Base-by-base conservation (phyloP, 2,329 filamentous ascomycete genomes). In the Phialophora expanda region DNA sequence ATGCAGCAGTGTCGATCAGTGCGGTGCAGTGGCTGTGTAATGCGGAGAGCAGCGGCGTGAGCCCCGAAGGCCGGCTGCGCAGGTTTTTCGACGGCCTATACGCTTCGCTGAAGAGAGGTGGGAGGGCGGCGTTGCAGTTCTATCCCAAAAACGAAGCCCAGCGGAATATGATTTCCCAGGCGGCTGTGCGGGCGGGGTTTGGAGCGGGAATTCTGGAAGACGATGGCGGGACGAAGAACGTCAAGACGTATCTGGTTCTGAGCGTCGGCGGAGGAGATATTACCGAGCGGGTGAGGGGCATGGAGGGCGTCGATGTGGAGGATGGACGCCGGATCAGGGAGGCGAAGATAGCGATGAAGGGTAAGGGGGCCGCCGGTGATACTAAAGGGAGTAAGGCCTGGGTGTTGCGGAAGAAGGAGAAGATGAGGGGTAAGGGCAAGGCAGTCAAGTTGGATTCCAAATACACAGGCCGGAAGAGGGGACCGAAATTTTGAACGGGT, bases 1-100 rank as follows among this genome's bases (percentile, higher is more conserved):
- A 99, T 76, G 95, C 94, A 0, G 95, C 95, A 24, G 93, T 99
- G 73, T 93, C 89, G 74, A 98, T 99, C 76, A 92, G 88, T 72
- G 95, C 95, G 0, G 90, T 99, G n/a, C 95, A 99, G 78, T 99
- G 95, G 95, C 84, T 99, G 32, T 99, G 95, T 78, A 98, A 97
- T 78, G 95, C 94, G 48, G 95, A 98, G 78, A 59, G 66, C 12
- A 68, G 65, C 53, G 69, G 64, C 30, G 93, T 95, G 0, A 91
- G 86, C 0, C 90, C 93, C 0, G 86, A 90, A 30, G 92, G 90
- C 0, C 83, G 95, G 5, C 79, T 99, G 28, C 85, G 87, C 4
- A 84, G 94, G 53, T 99, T 99, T 76, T 99, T 99, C 78, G 92
- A 96, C 74, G 92, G 93, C 0, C 80, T 99, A 1, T 99, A 98